These are phyloP conservation scores for Exophiala phaeomuriformis DNA, from an alignment of 2,329 filamentous ascomycete genomes.

Conservation along the genomic window DNA sequence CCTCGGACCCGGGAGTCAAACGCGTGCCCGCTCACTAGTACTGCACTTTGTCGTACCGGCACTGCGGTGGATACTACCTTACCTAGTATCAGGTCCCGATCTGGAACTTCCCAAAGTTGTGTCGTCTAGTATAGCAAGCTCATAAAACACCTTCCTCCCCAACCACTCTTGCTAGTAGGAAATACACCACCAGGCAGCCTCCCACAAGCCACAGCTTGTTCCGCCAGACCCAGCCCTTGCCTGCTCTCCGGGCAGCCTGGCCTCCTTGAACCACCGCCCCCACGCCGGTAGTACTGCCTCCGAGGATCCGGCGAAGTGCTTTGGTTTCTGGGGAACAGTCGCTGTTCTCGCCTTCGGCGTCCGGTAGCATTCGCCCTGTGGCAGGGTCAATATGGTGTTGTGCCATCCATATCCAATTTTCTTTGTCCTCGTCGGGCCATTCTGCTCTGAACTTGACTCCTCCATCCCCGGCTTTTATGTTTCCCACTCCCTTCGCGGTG, in stretches of 20 bases:
- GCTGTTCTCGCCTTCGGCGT: constrained; percentile 36
- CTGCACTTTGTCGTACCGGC: too few species aligned
- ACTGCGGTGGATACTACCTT: too few species aligned
- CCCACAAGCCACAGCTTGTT: constrained; percentile 72
- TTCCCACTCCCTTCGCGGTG: constrained; percentile 62
- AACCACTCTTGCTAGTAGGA: constrained; percentile 34
- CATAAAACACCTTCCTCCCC: constrained; percentile 11
- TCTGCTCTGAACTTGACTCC: constrained; percentile 82
- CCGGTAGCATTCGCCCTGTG: constrained; percentile 62
- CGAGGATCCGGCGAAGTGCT: constrained; percentile 57
- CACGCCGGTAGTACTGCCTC: constrained; percentile 47
- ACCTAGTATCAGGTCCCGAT: background rate
- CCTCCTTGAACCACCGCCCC: constrained; percentile 69
- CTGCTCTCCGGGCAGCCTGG: constrained; percentile 66
- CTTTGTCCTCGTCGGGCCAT: constrained; percentile 80
- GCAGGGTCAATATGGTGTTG: constrained; percentile 68
- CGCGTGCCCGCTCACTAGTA: too few species aligned
- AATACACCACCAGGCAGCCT: constrained; percentile 69
- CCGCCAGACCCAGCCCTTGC: constrained; percentile 70
- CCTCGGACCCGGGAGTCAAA: too few species aligned
- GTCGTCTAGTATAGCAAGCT: background rate
- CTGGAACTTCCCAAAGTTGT: background rate
- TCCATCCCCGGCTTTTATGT: constrained; percentile 81
- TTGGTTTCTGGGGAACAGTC: constrained; percentile 56
- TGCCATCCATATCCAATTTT: constrained; percentile 90